Conservation (phyloP, 2,329 filamentous ascomycete species). For the Epichloe aotearoae region DNA sequence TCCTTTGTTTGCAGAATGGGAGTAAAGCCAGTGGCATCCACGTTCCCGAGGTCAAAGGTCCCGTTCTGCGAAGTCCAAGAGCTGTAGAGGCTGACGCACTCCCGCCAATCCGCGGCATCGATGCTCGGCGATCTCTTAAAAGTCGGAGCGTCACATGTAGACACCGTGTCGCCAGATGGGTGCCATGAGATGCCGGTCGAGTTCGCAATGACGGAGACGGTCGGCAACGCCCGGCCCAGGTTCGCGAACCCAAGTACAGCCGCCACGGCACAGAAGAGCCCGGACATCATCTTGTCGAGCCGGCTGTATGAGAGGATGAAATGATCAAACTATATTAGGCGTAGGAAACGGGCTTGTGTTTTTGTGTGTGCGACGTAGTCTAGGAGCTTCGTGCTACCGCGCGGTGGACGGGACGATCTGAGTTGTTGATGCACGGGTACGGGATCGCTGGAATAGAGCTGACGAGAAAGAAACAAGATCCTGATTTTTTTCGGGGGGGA, state of each 20-base stretch:
- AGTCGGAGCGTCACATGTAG: slow-evolving; percentile 15
- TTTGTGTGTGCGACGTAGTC: neutral
- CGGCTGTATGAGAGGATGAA: neutral
- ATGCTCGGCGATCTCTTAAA: slow-evolving; percentile 10
- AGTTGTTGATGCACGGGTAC: neutral
- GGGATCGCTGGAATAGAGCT: neutral
- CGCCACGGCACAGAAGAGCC: neutral
- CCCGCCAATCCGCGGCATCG: slow-evolving; percentile 16
- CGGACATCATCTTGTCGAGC: neutral
- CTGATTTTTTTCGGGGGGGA: neutral
- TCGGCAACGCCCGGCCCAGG: neutral
- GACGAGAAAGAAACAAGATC: neutral
- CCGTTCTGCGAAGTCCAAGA: slow-evolving; percentile 17
- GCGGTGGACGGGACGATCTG: neutral
- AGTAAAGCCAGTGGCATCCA: slow-evolving; percentile 9
- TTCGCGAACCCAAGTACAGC: neutral
- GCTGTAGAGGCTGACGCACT: slow-evolving; percentile 19
- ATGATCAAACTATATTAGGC: neutral
- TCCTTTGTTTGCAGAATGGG: slow-evolving; percentile 14
- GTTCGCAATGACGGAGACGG: slow-evolving; percentile 3
- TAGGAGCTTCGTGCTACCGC: neutral
- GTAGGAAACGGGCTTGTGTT: neutral
- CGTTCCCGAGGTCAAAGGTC: slow-evolving; percentile 15
- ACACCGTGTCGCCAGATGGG: slow-evolving; percentile 11
- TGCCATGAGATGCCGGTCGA: slow-evolving; percentile 13